These are phyloP conservation scores for Epichloe sp. DNA, from an alignment of 2,329 filamentous ascomycete genomes.

Conservation along the genomic window DNA sequence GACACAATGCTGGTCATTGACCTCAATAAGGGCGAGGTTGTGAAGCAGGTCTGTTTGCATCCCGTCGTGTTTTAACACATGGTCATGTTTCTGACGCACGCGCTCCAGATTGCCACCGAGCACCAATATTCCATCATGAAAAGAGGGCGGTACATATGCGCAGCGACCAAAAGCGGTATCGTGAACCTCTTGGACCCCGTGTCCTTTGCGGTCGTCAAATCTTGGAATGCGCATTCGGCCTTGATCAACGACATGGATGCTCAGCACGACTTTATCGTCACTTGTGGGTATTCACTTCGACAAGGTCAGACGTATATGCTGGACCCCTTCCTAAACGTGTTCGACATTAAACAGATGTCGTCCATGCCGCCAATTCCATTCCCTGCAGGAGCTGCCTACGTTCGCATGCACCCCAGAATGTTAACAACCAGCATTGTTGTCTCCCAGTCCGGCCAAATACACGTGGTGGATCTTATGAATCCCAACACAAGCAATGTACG, in stretches of 20 bases:
- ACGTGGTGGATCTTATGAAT: constrained; percentile 92
- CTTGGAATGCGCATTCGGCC: constrained; percentile 81
- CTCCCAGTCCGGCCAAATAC: constrained; percentile 84
- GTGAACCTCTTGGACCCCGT: constrained; percentile 78
- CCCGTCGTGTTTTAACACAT: background rate
- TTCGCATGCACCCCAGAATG: constrained; percentile 92
- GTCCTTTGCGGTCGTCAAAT: constrained; percentile 65
- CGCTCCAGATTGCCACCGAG: constrained; percentile 33
- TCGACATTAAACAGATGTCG: constrained; percentile 81
- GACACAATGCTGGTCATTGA: constrained; percentile 69
- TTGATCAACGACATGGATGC: constrained; percentile 95
- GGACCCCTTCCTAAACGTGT: constrained; percentile 89
- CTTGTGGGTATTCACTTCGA: constrained; percentile 81
- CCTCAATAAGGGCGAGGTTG: constrained; percentile 56
- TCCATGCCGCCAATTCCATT: constrained; percentile 86
- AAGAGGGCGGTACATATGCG: constrained; percentile 79
- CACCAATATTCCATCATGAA: constrained; percentile 87
- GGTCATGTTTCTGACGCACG: constrained; percentile 16
- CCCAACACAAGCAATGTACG: constrained; percentile 76
- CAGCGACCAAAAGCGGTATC: constrained; percentile 68
- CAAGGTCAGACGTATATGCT: constrained; percentile 63
- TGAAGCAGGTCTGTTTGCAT: constrained; percentile 41
- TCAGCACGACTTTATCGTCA: constrained; percentile 86
- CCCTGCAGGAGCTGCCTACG: constrained; percentile 83
- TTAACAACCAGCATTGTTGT: constrained; percentile 89